phyloP scores from a whole-genome alignment of 2,329 filamentous ascomycete species.

The Trichoderma sp. region DNA sequence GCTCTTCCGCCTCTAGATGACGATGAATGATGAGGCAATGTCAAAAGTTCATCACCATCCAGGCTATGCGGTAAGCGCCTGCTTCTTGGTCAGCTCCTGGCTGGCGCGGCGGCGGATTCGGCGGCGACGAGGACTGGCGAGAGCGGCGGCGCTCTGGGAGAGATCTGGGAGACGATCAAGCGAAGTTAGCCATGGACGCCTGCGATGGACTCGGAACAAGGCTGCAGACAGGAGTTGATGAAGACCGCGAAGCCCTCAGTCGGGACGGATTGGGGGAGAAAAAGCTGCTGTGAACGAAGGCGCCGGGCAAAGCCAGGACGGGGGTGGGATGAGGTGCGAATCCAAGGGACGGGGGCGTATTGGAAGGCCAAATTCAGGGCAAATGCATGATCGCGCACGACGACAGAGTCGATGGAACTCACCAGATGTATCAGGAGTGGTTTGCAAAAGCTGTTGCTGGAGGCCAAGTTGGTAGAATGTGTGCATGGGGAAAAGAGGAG shows the following conservation, averaged over 20 bases:
- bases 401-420: constrained; percentile 38
- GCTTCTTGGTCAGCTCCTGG: constrained; percentile 31
- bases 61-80: constrained; percentile 40
- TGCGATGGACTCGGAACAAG: background rate
- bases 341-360: constrained; percentile 26
- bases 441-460: constrained; percentile 38
- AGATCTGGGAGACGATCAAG: constrained; percentile 10
- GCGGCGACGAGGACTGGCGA: constrained; percentile 27
- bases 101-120: constrained; percentile 35
- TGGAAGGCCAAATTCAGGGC: constrained; percentile 31
- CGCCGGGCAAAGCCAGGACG: constrained; percentile 9
- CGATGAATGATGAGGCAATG: constrained; percentile 26
- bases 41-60: constrained; percentile 34
- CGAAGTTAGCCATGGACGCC: constrained; percentile 17
- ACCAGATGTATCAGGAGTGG: constrained; percentile 39
- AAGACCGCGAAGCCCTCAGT: constrained; percentile 12
- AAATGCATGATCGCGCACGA: constrained; percentile 40
- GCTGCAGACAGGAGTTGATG: constrained; percentile 10
- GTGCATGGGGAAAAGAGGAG: constrained; percentile 49
- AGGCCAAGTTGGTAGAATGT: constrained; percentile 40
- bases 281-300: constrained; percentile 11
- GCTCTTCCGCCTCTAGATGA: constrained; percentile 25
- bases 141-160: constrained; percentile 8
- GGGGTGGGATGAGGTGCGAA: constrained; percentile 23
- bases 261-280: background rate